phyloP scores from a whole-genome alignment of 2,329 filamentous ascomycete genomes.

The Helotiales sp. region DNA sequence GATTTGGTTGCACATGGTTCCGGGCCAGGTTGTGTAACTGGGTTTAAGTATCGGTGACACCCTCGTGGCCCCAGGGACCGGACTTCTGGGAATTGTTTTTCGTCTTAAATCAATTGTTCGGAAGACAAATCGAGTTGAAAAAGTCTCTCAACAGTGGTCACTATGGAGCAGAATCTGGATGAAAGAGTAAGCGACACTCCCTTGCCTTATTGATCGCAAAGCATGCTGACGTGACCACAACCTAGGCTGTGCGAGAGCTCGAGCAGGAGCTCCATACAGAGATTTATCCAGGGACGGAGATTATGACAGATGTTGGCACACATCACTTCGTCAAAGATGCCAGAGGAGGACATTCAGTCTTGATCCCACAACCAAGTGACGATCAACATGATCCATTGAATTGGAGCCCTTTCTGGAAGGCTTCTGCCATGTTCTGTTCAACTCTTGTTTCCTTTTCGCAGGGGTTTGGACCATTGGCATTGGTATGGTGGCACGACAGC shows the following conservation, averaged over 20 bases:
- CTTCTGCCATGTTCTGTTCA: constrained; percentile 34
- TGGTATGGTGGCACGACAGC: constrained; percentile 25
- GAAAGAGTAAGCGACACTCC: constrained; percentile 14
- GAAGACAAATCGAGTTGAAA: not conserved
- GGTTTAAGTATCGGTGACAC: not conserved
- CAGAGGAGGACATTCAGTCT: constrained; percentile 42
- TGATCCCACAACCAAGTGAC: constrained; percentile 48
- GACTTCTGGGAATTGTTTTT: not conserved
- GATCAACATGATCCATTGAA: constrained; percentile 51
- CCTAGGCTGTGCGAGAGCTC: constrained; percentile 27
- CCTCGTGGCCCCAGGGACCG: not conserved
- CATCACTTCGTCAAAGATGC: constrained; percentile 63
- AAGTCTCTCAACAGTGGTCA: not conserved
- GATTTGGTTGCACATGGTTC: not conserved
- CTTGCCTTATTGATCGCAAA: not conserved
- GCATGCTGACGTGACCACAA: not conserved
- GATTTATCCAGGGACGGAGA: constrained; percentile 37
- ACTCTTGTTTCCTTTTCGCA: constrained; percentile 43
- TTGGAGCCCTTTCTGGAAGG: constrained; percentile 49
- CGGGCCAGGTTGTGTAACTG: not conserved
- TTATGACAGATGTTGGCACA: constrained; percentile 53
- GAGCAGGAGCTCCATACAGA: constrained; percentile 33
- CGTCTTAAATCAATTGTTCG: not conserved
- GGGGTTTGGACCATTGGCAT: constrained; percentile 44
- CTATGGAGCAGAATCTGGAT: constrained; percentile 31